A percentile compares a stretch with the other conserved stretches of the same genome.
Evolutionary conservation across 2,329 filamentous ascomycete species (phyloP).

Genomic region (Arthrinium puccinioides): DNA sequence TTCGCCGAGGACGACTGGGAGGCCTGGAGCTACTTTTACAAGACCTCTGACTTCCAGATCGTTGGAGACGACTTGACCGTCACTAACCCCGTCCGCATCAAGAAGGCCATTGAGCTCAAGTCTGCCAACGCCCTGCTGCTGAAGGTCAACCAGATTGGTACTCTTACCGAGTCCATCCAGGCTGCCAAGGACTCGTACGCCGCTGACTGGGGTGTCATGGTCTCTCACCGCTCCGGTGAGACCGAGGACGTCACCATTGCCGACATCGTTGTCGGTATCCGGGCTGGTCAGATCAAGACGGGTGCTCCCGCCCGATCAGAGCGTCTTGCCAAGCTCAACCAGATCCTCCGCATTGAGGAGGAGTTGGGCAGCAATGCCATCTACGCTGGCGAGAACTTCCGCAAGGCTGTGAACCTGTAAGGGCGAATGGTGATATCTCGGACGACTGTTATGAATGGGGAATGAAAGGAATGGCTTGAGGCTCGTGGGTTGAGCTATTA

Average conservation of each 20-base stretch:
- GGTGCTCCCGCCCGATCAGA: slow-evolving; percentile 94
- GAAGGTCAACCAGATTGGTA: slow-evolving; percentile 99
- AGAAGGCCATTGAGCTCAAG: slow-evolving; percentile 99
- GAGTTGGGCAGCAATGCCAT: slow-evolving; percentile 88
- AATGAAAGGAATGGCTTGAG: slow-evolving; percentile 7
- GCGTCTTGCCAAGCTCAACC: slow-evolving; percentile 99
- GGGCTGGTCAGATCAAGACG: slow-evolving; percentile 97
- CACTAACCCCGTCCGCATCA: slow-evolving; percentile 98
- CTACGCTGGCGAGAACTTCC: slow-evolving; percentile 90
- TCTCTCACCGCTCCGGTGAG: slow-evolving; percentile 98
- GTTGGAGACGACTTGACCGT: slow-evolving; percentile 98
- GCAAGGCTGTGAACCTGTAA: slow-evolving; percentile 83
- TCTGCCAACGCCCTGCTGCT: slow-evolving; percentile 95
- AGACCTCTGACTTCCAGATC: slow-evolving; percentile 97
- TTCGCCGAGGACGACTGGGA: slow-evolving; percentile 99
- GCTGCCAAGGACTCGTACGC: slow-evolving; percentile 97
- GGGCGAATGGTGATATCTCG: slow-evolving; percentile 10
- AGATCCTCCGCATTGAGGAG: slow-evolving; percentile 99
- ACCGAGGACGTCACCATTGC: slow-evolving; percentile 99
- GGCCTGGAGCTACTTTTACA: slow-evolving; percentile 99
- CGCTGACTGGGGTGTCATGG: slow-evolving; percentile 98
- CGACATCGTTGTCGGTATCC: slow-evolving; percentile 94
- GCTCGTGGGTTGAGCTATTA: slow-evolving; percentile 6
- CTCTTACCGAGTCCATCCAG: slow-evolving; percentile 97
- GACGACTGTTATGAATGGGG: slow-evolving; percentile 7